Base-by-base conservation (phyloP, 1,284 basidiomycete species). In the Pholiota adiposa region DNA sequence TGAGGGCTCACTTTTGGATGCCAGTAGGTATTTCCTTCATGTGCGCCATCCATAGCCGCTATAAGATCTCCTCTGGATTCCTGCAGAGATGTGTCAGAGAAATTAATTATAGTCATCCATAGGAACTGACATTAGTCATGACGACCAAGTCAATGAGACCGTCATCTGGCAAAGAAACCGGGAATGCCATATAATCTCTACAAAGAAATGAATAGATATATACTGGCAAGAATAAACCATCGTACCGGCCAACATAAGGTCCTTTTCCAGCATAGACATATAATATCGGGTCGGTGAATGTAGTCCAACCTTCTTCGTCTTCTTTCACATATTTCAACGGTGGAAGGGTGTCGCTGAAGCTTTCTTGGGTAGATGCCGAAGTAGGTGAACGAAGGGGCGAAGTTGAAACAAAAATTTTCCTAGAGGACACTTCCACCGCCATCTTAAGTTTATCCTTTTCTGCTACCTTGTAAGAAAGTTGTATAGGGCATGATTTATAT, bases 101-200 rank as follows among this genome's bases (percentile, higher is more conserved):
- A 56, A 31, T 33, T 14, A 36, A n/a, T 9, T 34, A 51, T 27
- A 38, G 33, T 12, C 49, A 36, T 8, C 8, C 34, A 34, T 8
- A 58, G 34, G 8, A 36, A 27, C 74, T 54, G 59, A 92, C 92
- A 56, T 81, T 66, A 55, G 85, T 83, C 76, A 95, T 89, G 18
- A 88, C 78, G 36, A 85, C 84, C 19, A 97, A 74, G 70, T 97
- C 94, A 56, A 97, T 86, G 38, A 89, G 71, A 0, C 94, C 95
- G 68, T 94, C 90, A 52, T 91, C 87, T 0, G 90, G 86, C 38
- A 87, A 74, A 1, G 92, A 88, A 3, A 92, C 87, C 0, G 94
- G 94, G 73, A 95, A 96, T 55, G 94, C 89, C 88, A 95, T 92
- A 41, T 93, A 77, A 70, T 94, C 90, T 52, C 89, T 86, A 62